These are phyloP conservation scores for Trametes cinnabarina DNA, from an alignment of 768 basidiomycete genomes.

Conservation along the genomic window DNA sequence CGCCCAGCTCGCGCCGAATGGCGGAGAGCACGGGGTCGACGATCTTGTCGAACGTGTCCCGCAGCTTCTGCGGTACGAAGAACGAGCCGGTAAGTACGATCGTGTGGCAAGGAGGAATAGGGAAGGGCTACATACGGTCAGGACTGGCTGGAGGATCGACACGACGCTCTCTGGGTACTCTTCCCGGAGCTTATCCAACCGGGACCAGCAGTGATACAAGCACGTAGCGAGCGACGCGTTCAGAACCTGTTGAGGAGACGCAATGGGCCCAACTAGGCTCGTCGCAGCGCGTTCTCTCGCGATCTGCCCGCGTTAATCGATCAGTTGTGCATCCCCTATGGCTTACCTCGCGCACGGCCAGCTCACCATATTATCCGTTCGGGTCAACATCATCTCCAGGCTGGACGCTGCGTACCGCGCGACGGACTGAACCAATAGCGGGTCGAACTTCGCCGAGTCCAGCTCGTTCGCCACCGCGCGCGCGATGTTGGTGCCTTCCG, in stretches of 20 bases:
- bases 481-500: slow-evolving; percentile 75
- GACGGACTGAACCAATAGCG: slow-evolving; percentile 74
- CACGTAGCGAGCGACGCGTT: slow-evolving; percentile 81
- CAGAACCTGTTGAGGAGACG: slow-evolving; percentile 72
- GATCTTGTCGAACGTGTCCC: slow-evolving; percentile 51
- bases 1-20: slow-evolving; percentile 76
- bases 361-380: slow-evolving; percentile 70
- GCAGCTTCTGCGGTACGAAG: slow-evolving; percentile 44
- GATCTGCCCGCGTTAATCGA: slow-evolving; percentile 43
- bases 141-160: slow-evolving; percentile 49
- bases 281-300: slow-evolving; percentile 76
- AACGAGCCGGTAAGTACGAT: no score
- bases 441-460: slow-evolving; percentile 91
- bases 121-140: slow-evolving; percentile 48
- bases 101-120: not conserved
- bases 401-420: slow-evolving; percentile 69
- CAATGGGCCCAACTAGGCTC: slow-evolving; percentile 69
- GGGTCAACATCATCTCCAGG: slow-evolving; percentile 64
- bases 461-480: slow-evolving; percentile 86
- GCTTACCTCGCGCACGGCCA: not conserved
- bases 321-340: not conserved
- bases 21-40: slow-evolving; percentile 61
- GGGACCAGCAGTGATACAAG: slow-evolving; percentile 72
- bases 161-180: slow-evolving; percentile 67
- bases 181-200: slow-evolving; percentile 60